Evolutionary conservation across 495 filamentous ascomycete genomes (phyloP).

Genomic region (Penicillium ucsense): DNA sequence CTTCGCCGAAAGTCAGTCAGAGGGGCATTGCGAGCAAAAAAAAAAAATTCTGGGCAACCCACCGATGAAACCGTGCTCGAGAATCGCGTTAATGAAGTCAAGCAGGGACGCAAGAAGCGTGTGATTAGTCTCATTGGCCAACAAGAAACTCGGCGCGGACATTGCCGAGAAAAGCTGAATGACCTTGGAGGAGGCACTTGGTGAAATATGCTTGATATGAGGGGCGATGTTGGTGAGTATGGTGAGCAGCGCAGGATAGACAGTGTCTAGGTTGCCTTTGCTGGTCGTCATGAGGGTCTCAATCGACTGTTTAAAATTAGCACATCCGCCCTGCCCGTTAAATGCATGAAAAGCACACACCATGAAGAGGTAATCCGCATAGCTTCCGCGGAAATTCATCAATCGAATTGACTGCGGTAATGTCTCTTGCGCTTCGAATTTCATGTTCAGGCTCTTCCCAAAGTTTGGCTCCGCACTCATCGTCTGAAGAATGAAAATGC

Average conservation of each 20-base stretch:
- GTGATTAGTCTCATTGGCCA: conserved; percentile 93
- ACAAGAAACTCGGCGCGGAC: conserved; percentile 89
- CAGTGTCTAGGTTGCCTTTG: conserved; percentile 81
- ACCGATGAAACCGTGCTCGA: conserved; percentile 90
- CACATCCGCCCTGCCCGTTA: background rate
- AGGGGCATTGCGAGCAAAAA: no score
- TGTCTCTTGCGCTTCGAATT: conserved; percentile 82
- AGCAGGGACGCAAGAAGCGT: conserved; percentile 69
- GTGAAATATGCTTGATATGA: conserved; percentile 66
- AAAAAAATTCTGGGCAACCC: conserved; percentile 12
- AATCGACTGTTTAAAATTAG: conserved; percentile 60
- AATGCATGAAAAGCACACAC: conserved; percentile 22
- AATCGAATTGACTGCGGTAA: conserved; percentile 74
- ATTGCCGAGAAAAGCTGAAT: conserved; percentile 87
- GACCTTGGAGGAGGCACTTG: conserved; percentile 68
- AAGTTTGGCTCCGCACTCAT: conserved; percentile 89
- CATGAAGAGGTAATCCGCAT: conserved; percentile 90
- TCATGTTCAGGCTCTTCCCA: conserved; percentile 79
- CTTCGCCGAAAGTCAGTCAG: conserved; percentile 24
- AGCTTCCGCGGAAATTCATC: conserved; percentile 75
- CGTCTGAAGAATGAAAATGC: conserved; percentile 91
- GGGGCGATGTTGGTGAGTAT: conserved; percentile 89
- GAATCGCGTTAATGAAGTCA: conserved; percentile 82
- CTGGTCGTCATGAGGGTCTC: conserved; percentile 86
- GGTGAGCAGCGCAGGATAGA: conserved; percentile 86